A percentile compares a stretch with the other conserved stretches of the same genome.
phyloP scores from a whole-genome alignment of 1,139 yeast genomes.

The Scheffersomyces insectosa region DNA sequence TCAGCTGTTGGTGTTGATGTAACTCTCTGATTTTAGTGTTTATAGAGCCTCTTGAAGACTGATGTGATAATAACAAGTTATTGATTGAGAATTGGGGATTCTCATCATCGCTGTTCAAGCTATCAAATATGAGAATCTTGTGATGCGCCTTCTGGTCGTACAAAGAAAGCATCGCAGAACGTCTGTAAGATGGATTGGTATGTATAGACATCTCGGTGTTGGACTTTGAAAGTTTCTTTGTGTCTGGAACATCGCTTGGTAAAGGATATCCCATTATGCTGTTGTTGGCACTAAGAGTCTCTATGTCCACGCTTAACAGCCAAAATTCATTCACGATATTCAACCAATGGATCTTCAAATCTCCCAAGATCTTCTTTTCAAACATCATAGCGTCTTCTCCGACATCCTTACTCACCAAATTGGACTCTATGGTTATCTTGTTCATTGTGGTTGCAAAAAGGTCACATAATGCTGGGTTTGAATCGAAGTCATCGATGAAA shows the following conservation, averaged over 20 bases:
- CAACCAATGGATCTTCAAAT: conserved; percentile 47
- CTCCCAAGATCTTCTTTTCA: conserved; percentile 46
- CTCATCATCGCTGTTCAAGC: conserved; percentile 21
- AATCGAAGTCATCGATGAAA: conserved; percentile 67
- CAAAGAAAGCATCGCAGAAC: conserved; percentile 57
- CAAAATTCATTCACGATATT: conserved; percentile 36
- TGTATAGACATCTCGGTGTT: conserved; percentile 43
- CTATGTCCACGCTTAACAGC: conserved; percentile 26
- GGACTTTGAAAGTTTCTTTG: conserved; percentile 29
- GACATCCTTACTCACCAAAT: conserved; percentile 19
- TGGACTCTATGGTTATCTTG: conserved; percentile 36
- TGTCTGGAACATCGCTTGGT: conserved; percentile 21
- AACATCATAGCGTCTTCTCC: conserved; percentile 21
- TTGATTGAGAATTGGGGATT: conserved; percentile 44
- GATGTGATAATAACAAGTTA: conserved; percentile 42
- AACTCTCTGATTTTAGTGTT: conserved; percentile 33
- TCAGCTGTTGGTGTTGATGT: conserved; percentile 10
- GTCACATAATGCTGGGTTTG: conserved; percentile 46
- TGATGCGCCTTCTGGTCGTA: conserved; percentile 42
- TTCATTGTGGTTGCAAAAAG: conserved; percentile 52
- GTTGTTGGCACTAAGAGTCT: conserved; percentile 13
- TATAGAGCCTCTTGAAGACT: conserved; percentile 39
- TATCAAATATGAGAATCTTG: conserved; percentile 37
- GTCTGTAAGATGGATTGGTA: conserved; percentile 52
- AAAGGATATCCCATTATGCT: conserved; percentile 30